A percentile compares a stretch with the other conserved stretches of the same genome.
Conservation (phyloP, 2,329 filamentous ascomycete species). For the Penicillium rolfsii region DNA sequence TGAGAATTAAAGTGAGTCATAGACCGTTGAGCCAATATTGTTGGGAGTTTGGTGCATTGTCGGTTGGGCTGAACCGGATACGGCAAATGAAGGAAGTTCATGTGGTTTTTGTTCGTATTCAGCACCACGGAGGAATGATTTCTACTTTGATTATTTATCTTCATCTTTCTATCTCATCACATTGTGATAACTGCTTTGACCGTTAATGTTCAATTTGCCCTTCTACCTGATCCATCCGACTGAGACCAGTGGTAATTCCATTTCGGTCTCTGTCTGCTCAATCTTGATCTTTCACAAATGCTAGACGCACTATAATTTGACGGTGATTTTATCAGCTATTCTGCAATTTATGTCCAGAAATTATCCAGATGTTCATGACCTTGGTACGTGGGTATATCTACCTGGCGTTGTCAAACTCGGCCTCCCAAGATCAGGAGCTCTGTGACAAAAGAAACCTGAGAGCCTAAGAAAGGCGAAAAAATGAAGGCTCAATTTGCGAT, state of each 20-base stretch:
- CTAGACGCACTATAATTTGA: not conserved
- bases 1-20: not conserved
- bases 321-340: not conserved
- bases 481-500: not conserved
- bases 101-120: not conserved
- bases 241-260: not conserved
- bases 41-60: not conserved
- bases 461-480: not conserved
- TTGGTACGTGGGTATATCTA: not conserved
- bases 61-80: not conserved
- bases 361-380: not conserved
- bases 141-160: not conserved
- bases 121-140: not conserved
- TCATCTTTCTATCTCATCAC: not conserved
- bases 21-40: slow-evolving; percentile 2
- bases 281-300: not conserved
- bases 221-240: not conserved
- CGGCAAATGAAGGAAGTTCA: not conserved
- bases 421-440: not conserved
- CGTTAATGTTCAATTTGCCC: not conserved
- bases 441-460: too few relatives aligned
- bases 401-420: not conserved
- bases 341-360: not conserved
- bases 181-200: not conserved
- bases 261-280: not conserved